A percentile compares a stretch with the other conserved stretches of the same genome.
Conservation (phyloP, 2,329 filamentous ascomycete genomes). For the Neocucurbitaria cava region DNA sequence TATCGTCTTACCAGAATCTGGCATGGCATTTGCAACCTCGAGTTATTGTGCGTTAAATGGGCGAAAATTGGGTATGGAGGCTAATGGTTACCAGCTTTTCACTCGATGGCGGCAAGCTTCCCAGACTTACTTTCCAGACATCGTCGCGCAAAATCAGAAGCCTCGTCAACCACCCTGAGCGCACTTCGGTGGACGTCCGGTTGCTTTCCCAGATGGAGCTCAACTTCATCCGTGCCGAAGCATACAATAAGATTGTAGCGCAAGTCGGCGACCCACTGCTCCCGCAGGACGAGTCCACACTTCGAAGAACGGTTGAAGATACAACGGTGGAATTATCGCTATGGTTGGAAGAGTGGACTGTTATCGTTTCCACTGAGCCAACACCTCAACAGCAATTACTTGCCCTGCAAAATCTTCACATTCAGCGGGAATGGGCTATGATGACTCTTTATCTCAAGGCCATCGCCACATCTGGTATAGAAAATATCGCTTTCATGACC, state of each 20-base stretch:
- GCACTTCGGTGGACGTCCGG: constrained; percentile 58
- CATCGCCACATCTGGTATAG: constrained; percentile 56
- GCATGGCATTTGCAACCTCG: constrained; percentile 61
- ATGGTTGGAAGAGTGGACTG: constrained; percentile 53
- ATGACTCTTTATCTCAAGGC: constrained; percentile 62
- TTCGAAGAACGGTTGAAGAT: constrained; percentile 28
- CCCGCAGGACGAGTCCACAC: constrained; percentile 22
- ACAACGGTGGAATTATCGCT: constrained; percentile 37
- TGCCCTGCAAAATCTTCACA: constrained; percentile 55
- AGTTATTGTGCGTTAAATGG: constrained; percentile 48
- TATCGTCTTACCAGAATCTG: constrained; percentile 54
- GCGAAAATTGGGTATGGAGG: neutral
- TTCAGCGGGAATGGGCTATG: constrained; percentile 63
- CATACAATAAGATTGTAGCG: constrained; percentile 31
- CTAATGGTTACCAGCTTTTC: constrained; percentile 45
- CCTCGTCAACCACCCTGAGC: constrained; percentile 53
- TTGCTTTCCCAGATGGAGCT: constrained; percentile 62
- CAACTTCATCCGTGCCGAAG: constrained; percentile 50
- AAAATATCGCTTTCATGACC: constrained; percentile 61
- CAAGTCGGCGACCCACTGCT: constrained; percentile 10
- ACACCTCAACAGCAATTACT: constrained; percentile 17
- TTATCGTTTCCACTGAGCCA: constrained; percentile 29
- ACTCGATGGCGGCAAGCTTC: constrained; percentile 55
- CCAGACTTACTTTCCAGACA: constrained; percentile 47
- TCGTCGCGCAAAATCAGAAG: constrained; percentile 55